Conservation (phyloP, 306 rosid genomes). For the Adenanthera pavonina region DNA sequence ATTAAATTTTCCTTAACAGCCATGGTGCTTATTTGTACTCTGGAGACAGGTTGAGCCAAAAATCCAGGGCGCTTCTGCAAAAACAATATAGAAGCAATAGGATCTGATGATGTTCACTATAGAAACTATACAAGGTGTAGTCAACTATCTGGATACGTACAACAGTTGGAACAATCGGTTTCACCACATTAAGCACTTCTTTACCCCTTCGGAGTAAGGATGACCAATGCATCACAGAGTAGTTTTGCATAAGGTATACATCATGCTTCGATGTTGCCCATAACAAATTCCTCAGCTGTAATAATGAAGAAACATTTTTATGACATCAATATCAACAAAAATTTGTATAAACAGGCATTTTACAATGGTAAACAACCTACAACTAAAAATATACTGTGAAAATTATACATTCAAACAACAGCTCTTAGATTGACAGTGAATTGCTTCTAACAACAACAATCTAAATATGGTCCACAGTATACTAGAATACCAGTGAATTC, state of each 20-base stretch:
- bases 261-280: conserved; percentile 98
- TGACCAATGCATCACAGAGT: conserved; percentile 92
- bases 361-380: not conserved
- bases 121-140: conserved; percentile 11
- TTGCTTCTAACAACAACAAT: conserved; percentile 5
- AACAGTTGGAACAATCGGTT: conserved; percentile 69
- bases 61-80: conserved; percentile 63
- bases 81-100: conserved; percentile 16
- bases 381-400: not conserved
- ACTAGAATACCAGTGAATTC: not conserved
- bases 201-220: conserved; percentile 68
- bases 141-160: conserved; percentile 53
- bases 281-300: conserved; percentile 87
- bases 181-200: conserved; percentile 81
- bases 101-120: conserved; percentile 27
- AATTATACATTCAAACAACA: conserved; percentile 1
- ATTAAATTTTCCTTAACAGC: conserved; percentile 79
- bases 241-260: conserved; percentile 92
- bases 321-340: conserved; percentile 40
- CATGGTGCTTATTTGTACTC: conserved; percentile 98
- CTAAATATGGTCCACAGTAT: not conserved
- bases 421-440: not conserved
- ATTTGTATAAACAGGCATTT: not conserved
- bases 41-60: conserved; percentile 64
- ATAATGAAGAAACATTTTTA: conserved; percentile 35